Evolutionary conservation across 169 alveolate genomes (phyloP), one percentile per base, ranked within the genome.

Genomic region (Eimeria zaria): DNA sequence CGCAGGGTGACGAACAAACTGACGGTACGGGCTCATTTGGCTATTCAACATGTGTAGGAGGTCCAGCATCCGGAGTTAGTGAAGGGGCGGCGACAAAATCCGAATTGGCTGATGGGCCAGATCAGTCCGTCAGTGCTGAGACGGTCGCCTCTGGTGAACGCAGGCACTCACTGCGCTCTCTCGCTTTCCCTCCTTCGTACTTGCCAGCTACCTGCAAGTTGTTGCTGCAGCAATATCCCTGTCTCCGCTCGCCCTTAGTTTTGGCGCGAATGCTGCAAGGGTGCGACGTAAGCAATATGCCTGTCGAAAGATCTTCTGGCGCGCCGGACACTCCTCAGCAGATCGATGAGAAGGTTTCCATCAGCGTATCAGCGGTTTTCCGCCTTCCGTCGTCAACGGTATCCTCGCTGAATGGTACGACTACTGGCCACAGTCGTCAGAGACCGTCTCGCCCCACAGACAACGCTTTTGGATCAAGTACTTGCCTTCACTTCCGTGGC

Each of bases 191-290:
- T 44, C 36, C 95, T 39, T 7, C 80, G 30, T 36, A 53, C 90
- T 33, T 73, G 53, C 80, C 80, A 8, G 81, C 76, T 27, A 11
- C 89, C 80, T 53, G 89, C 62, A 58, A 48, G 48, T 48, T 62
- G 78, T 71, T 87, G 60, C 46, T 91, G 44, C 78, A 64, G 90
- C 96, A 53, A 36, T 73, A 60, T 48, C 96, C 96, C 30, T 88
- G 81, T 51, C 94, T 93, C 55, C 96, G 96, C 39, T 80, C 96
- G 3, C 96, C 96, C 18, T 89, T 39, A 22, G 62, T 84, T 53
- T 5, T 87, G 78, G 60, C 93, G 12, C 51, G 93, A 83, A 60
- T 87, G 93, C 83, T 87, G 83, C 93, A 87, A 87, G 83, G 83
- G 51, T 48, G 73, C 51, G 91, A 53, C 24, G 30, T 83, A 4